A percentile compares a stretch with the other conserved stretches of the same genome.
phyloP scores from a whole-genome alignment of 228 moss, liverwort and hornwort genomes.

The Sphagnum fallax region DNA sequence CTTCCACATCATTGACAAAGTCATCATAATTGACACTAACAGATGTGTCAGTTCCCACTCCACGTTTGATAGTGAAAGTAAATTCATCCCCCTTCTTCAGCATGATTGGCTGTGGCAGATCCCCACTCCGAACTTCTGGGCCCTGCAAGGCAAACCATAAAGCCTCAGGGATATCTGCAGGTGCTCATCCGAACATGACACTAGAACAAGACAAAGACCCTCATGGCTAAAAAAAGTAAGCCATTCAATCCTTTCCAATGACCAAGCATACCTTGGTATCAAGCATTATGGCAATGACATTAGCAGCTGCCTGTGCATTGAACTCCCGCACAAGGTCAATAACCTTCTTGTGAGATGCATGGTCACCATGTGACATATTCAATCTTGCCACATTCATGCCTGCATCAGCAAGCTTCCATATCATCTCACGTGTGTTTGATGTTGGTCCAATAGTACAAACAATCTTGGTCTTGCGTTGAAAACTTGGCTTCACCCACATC shows the following conservation, averaged over 20 bases:
- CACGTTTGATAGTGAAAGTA: constrained; percentile 89
- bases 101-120: constrained; percentile 82
- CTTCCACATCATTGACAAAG: constrained; percentile 87
- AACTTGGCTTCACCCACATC: constrained; percentile 92
- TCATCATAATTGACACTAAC: constrained; percentile 99
- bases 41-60: constrained; percentile 79
- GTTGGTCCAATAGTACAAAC: constrained; percentile 98
- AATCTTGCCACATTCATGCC: constrained; percentile 96
- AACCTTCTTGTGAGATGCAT: constrained; percentile 86
- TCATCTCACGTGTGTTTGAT: constrained; percentile 85
- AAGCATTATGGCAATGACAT: constrained; percentile 89
- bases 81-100: constrained; percentile 74
- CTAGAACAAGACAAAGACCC: too few relatives aligned
- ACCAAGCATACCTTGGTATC: constrained; percentile 76
- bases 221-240: too few relatives aligned
- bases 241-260: too few relatives aligned
- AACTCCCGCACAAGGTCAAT: constrained; percentile 90
- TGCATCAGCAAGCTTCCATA: constrained; percentile 84
- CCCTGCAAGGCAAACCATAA: constrained; percentile 37
- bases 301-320: constrained; percentile 78
- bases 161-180: not conserved
- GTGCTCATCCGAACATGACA: not conserved
- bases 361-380: constrained; percentile 98
- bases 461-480: constrained; percentile 97
- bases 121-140: constrained; percentile 96